Evolutionary conservation across 1,139 yeast species (phyloP).

Genomic region (Citeromyces hawaiiensis): DNA sequence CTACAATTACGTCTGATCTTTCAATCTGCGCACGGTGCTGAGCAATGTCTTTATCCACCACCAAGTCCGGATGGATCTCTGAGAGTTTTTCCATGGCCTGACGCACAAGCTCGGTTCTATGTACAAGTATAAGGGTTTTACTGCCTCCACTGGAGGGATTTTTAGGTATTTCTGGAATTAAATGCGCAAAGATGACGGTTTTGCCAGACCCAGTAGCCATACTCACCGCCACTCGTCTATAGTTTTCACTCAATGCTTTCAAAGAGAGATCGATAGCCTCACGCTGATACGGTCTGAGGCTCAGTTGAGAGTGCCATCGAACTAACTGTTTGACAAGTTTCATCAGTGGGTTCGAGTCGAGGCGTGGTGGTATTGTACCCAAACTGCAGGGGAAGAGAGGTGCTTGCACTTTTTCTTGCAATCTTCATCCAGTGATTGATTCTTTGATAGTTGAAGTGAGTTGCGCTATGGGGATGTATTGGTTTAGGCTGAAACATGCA

Average conservation of each 20-base stretch:
- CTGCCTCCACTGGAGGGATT: constrained; percentile 20
- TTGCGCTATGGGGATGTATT: no score
- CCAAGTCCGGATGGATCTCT: constrained; percentile 31
- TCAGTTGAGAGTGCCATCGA: not conserved
- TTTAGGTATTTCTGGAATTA: constrained; percentile 37
- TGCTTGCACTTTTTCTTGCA: no score
- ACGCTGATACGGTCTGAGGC: constrained; percentile 51
- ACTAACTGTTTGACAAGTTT: not conserved
- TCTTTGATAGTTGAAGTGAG: no score
- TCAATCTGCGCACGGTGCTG: constrained; percentile 18
- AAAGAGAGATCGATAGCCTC: constrained; percentile 53
- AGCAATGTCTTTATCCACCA: constrained; percentile 69
- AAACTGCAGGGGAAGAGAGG: no score
- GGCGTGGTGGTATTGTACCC: not conserved
- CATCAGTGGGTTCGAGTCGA: not conserved
- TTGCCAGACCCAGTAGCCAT: constrained; percentile 95
- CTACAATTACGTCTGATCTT: constrained; percentile 56
- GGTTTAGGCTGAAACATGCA: no score
- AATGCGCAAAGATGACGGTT: constrained; percentile 67
- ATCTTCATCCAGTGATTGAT: no score
- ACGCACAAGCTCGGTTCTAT: constrained; percentile 61
- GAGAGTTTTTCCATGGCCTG: constrained; percentile 52
- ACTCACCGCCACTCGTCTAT: constrained; percentile 62
- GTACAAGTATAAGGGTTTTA: constrained; percentile 61
- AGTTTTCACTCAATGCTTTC: constrained; percentile 30